phyloP scores from a whole-genome alignment of 1,139 yeast species.

The Geotrichum macrosporum region DNA sequence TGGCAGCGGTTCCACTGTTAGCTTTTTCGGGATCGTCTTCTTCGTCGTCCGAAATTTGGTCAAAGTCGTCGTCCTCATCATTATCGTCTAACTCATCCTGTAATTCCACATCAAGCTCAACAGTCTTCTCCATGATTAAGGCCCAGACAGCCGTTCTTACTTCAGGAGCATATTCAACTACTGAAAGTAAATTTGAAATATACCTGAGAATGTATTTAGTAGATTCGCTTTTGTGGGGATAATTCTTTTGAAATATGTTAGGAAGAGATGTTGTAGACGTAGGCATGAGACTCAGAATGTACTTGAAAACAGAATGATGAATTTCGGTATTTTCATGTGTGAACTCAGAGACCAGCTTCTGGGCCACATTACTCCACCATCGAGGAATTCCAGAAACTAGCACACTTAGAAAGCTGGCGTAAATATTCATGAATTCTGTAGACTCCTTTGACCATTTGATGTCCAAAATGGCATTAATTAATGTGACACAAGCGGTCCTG shows the following conservation, averaged over 20 bases:
- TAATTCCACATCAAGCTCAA: constrained; percentile 88
- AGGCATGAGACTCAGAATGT: constrained; percentile 69
- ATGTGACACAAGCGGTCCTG: constrained; percentile 41
- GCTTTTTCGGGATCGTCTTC: constrained; percentile 19
- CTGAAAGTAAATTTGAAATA: constrained; percentile 55
- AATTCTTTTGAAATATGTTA: constrained; percentile 50
- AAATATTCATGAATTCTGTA: constrained; percentile 44
- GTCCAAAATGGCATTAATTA: constrained; percentile 50
- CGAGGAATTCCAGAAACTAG: constrained; percentile 82
- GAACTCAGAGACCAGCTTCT: constrained; percentile 61
- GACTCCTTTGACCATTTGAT: constrained; percentile 55
- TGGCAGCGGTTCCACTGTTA: constrained; percentile 20
- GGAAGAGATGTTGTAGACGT: constrained; percentile 70
- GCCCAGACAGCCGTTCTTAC: constrained; percentile 70
- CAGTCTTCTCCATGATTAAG: constrained; percentile 68
- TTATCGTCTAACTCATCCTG: constrained; percentile 83
- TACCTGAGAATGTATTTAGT: constrained; percentile 56
- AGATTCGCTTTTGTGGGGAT: constrained; percentile 76
- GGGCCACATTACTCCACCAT: constrained; percentile 81
- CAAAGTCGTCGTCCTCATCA: constrained; percentile 47
- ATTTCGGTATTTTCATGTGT: constrained; percentile 39
- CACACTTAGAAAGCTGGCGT: constrained; percentile 67
- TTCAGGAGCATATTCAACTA: constrained; percentile 69
- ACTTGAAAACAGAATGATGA: constrained; percentile 65
- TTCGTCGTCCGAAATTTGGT: constrained; percentile 25